These are phyloP conservation scores for Mucor irregularis DNA, from an alignment of 371 early-diverging fungal genomes.

Conservation along the genomic window DNA sequence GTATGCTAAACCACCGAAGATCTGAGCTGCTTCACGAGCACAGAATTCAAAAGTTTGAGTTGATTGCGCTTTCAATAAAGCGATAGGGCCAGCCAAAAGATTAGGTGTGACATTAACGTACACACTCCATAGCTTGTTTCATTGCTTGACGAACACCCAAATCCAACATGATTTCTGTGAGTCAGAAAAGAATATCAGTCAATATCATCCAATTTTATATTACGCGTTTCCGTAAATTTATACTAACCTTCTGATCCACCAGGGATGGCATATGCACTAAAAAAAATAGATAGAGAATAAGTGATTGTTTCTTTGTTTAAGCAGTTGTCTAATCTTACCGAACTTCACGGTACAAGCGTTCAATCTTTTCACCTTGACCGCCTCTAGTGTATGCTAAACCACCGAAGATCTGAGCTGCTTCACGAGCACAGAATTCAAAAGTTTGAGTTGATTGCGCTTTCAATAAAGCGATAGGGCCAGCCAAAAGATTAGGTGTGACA, in stretches of 20 bases:
- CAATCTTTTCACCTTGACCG: constrained; percentile 87
- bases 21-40: constrained; percentile 89
- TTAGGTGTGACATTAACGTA: constrained; percentile 67
- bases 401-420: constrained; percentile 93
- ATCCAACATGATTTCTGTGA: constrained; percentile 73
- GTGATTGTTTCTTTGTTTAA: too few species aligned
- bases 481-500: constrained; percentile 71
- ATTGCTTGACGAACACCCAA: constrained; percentile 79
- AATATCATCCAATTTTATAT: not conserved
- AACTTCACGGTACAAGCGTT: constrained; percentile 87
- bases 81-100: constrained; percentile 86
- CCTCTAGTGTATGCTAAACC: constrained; percentile 83
- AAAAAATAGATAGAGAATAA: too few species aligned
- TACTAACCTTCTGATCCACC: constrained; percentile 76
- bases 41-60: constrained; percentile 88
- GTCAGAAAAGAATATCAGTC: not conserved
- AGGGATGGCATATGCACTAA: constrained; percentile 77
- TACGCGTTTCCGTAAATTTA: too few species aligned
- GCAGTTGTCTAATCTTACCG: too few species aligned
- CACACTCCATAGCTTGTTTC: too few species aligned
- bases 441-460: constrained; percentile 88
- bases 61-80: constrained; percentile 82
- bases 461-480: constrained; percentile 86
- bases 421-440: constrained; percentile 86
- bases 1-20: constrained; percentile 89